Evolutionary conservation across 2,329 filamentous ascomycete genomes (phyloP).

Genomic region (Colletotrichum euphorbiae): DNA sequence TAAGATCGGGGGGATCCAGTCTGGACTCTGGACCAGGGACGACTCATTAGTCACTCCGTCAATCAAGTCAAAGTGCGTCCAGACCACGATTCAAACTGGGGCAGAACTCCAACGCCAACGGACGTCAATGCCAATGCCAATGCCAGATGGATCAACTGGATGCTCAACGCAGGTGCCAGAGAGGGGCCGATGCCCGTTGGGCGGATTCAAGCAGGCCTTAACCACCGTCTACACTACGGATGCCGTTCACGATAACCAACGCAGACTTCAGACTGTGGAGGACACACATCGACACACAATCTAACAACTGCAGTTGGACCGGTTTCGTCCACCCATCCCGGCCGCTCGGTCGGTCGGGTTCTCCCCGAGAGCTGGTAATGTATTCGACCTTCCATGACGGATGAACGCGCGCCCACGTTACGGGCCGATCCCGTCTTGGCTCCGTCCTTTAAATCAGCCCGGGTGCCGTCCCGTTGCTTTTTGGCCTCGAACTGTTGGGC

Average conservation of each 20-base stretch:
- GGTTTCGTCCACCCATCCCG: neutral
- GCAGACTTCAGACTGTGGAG: neutral
- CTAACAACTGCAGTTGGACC: neutral
- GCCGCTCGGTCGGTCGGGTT: slow-evolving; percentile 5
- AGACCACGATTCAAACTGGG: neutral
- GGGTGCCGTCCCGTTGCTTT: slow-evolving; percentile 5
- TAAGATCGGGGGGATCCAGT: slow-evolving; percentile 12
- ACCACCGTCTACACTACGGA: neutral
- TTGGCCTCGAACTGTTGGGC: slow-evolving; percentile 10
- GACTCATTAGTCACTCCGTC: neutral
- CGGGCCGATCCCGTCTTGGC: slow-evolving; percentile 38
- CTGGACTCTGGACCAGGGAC: neutral
- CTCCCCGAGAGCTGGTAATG: slow-evolving; percentile 31
- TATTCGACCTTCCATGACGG: slow-evolving; percentile 22
- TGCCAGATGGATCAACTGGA: slow-evolving; percentile 4
- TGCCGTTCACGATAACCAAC: neutral
- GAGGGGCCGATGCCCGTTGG: neutral
- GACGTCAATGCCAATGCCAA: neutral
- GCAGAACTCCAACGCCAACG: neutral
- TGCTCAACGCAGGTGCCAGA: too few relatives aligned
- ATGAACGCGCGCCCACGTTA: slow-evolving; percentile 7
- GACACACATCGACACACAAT: neutral
- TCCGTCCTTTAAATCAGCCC: slow-evolving; percentile 10
- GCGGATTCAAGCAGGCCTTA: neutral
- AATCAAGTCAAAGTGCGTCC: neutral